phyloP scores from a whole-genome alignment of 495 filamentous ascomycete genomes.

The Aspergillus indologenus region DNA sequence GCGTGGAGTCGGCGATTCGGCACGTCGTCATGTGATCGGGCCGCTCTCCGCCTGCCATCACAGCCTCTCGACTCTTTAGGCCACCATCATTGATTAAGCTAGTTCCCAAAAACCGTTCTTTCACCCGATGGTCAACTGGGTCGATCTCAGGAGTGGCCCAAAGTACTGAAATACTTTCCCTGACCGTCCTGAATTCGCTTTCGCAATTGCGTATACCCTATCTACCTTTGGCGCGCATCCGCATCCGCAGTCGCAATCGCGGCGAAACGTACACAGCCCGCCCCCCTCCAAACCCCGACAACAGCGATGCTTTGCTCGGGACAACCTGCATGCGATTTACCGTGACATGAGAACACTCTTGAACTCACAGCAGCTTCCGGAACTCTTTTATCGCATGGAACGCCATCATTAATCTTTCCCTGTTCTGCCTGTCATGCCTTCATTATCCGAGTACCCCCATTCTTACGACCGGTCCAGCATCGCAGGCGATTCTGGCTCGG shows the following conservation, averaged over 20 bases:
- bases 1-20: neutral
- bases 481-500: constrained; percentile 40
- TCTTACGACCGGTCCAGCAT: constrained; percentile 31
- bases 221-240: neutral
- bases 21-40: constrained; percentile 17
- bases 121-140: neutral
- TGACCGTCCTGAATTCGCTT: neutral
- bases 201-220: neutral
- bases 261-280: neutral
- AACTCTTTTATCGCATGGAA: constrained; percentile 13
- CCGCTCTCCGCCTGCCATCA: constrained; percentile 13
- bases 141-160: neutral
- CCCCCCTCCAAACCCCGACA: neutral
- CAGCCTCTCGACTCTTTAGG: constrained; percentile 10
- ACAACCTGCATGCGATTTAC: constrained; percentile 21
- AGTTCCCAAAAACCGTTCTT: neutral
- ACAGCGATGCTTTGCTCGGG: constrained; percentile 20
- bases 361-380: constrained; percentile 15
- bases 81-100: constrained; percentile 14
- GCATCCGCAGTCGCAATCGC: neutral
- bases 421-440: constrained; percentile 30
- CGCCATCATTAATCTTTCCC: constrained; percentile 3
- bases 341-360: constrained; percentile 26
- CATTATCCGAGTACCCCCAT: constrained; percentile 41
- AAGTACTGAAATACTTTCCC: neutral